Base-by-base conservation (phyloP, 2,329 filamentous ascomycete genomes). In the Dactylellina haptotyla region DNA sequence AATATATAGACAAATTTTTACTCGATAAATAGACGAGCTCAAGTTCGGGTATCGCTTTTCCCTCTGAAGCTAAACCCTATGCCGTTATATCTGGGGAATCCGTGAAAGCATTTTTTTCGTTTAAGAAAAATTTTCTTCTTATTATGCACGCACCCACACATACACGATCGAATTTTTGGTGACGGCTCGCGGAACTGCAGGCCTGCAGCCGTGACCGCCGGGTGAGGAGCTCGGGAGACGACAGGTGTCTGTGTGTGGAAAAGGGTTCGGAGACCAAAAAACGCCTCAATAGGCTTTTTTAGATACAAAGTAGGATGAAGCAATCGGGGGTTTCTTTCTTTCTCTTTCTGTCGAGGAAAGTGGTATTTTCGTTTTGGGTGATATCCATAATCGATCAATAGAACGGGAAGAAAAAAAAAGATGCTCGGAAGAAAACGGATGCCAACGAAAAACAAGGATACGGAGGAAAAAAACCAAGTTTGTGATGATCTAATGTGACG, bases 141-240 rank as follows among this genome's bases (percentile, higher is more conserved):
- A 46, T 10, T 20, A 20, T 46, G 43, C 37, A 41, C 37, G 32
- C 32, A 34, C 32, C 6, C 14, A 6, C 14, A 14, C 6, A 34
- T 6, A 34, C 14, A 14, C 6, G 32, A 6, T 34, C 32, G 32
- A 14, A 18, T 53, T 53, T 25, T 34, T n/a, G 48, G 32, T 28
- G n/a, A 25, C 53, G 53, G 53, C 53, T 43, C 53, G 53, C 53
- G 53, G 53, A 57, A 57, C n/a, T 43, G 53, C 18, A 57, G 4
- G 9, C 53, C 32, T 30, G 53, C 53, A 57, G 53, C 53, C 53
- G 53, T 43, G 53, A 34, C n/a, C 50, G 62, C 39, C 45, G 32
- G 53, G 20, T 53, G 63, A 59, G 56, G 63, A 67, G 63, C 63
- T 67, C 63, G 54, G 51, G 39, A 65, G 43, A 6, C 20, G 25